Conservation (phyloP, 208 protist genomes). For the Zelonia costaricensis region DNA sequence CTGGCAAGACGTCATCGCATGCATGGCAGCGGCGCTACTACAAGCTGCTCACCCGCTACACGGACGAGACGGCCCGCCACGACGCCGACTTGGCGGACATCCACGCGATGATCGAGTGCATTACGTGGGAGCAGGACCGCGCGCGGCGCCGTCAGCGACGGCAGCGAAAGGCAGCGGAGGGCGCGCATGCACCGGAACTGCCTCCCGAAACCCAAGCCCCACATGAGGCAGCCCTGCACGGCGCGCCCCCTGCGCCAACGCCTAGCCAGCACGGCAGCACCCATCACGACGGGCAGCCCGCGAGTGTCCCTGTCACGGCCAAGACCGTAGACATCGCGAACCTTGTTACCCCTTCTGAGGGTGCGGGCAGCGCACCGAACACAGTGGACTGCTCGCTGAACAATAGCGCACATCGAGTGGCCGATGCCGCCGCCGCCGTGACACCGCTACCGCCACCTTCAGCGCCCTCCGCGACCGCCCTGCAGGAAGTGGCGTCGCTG, state of each 20-base stretch:
- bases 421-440: too few relatives aligned
- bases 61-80: constrained; percentile 24
- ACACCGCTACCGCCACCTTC: too few relatives aligned
- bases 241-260: too few relatives aligned
- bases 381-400: too few relatives aligned
- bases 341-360: too few relatives aligned
- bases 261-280: too few relatives aligned
- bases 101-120: constrained; percentile 46
- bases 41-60: constrained; percentile 32
- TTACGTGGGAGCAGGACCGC: constrained; percentile 51
- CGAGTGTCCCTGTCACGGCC: too few relatives aligned
- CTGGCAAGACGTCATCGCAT: not conserved
- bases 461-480: not conserved
- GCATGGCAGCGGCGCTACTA: constrained; percentile 42
- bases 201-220: not conserved
- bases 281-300: too few relatives aligned
- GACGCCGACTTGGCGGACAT: constrained; percentile 48
- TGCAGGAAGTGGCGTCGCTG: constrained; percentile 22
- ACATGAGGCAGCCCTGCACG: too few relatives aligned
- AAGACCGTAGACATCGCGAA: too few relatives aligned
- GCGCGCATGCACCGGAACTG: not conserved
- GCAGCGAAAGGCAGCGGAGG: constrained; percentile 4
- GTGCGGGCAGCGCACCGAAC: too few relatives aligned
- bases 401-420: too few relatives aligned
- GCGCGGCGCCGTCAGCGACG: constrained; percentile 18